Conservation (phyloP, 192 early-diverging fungal genomes). For the Spinellus fusiger region DNA sequence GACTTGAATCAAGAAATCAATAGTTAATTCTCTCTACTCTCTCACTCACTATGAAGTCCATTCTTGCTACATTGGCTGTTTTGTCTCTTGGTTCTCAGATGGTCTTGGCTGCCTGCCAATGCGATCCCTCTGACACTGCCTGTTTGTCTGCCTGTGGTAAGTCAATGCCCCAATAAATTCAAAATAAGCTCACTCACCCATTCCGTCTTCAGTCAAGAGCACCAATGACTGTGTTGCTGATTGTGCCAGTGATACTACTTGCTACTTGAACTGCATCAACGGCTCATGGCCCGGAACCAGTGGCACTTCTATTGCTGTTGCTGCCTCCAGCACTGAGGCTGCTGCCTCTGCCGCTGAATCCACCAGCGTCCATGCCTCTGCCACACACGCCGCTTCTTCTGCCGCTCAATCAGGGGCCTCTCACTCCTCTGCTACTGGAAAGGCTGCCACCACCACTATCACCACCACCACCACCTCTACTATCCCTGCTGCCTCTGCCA, state of each 20-base stretch:
- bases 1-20: too few species aligned
- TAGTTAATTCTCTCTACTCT: neutral
- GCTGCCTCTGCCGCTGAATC: neutral
- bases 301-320: neutral
- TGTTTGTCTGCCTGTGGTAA: conserved; percentile 7
- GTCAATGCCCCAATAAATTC: neutral
- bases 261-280: neutral
- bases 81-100: neutral
- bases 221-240: neutral
- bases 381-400: neutral
- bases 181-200: neutral
- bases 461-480: neutral
- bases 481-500: neutral
- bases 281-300: neutral
- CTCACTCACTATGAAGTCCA: neutral
- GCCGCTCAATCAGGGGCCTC: neutral
- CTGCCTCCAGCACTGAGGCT: neutral
- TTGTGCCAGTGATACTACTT: neutral
- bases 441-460: neutral
- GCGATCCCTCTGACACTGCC: neutral
- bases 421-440: neutral
- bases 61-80: neutral
- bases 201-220: neutral
- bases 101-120: neutral
- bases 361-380: neutral